Conservation (phyloP, 169 alveolate species). For the Eimeria tenella region DNA sequence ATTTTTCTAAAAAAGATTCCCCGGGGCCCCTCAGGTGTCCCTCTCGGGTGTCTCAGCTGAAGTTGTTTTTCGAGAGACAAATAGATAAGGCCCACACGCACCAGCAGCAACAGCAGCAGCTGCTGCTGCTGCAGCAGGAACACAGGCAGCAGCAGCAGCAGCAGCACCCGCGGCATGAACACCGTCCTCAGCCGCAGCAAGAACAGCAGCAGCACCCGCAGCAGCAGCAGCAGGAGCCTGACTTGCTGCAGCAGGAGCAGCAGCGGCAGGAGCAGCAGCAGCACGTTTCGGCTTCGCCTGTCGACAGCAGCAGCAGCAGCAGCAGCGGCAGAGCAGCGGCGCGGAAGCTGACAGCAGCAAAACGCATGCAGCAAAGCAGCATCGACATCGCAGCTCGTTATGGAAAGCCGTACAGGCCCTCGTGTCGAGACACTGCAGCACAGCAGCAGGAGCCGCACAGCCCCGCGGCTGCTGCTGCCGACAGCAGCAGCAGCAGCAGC, state of each 20-base stretch:
- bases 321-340: too few relatives aligned
- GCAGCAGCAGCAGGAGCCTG: background rate
- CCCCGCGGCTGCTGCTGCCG: too few relatives aligned
- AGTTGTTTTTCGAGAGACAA: background rate
- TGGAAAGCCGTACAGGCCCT: constrained; percentile 27
- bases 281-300: background rate
- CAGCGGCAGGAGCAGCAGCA: background rate
- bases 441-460: too few relatives aligned
- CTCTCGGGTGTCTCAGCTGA: constrained; percentile 6
- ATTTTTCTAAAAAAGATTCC: too few relatives aligned
- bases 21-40: background rate
- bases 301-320: background rate
- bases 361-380: background rate
- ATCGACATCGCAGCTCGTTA: constrained; percentile 58
- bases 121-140: too few relatives aligned
- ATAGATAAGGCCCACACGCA: background rate
- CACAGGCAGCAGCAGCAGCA: too few relatives aligned
- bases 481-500: too few relatives aligned
- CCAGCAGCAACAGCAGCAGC: too few relatives aligned
- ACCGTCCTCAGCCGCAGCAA: too few relatives aligned
- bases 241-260: background rate
- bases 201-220: too few relatives aligned
- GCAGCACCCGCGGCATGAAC: too few relatives aligned
- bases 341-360: too few relatives aligned
- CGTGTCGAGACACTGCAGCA: background rate